Conservation (phyloP, 371 early-diverging fungal species). For the Polyrhizophydium stewartii region DNA sequence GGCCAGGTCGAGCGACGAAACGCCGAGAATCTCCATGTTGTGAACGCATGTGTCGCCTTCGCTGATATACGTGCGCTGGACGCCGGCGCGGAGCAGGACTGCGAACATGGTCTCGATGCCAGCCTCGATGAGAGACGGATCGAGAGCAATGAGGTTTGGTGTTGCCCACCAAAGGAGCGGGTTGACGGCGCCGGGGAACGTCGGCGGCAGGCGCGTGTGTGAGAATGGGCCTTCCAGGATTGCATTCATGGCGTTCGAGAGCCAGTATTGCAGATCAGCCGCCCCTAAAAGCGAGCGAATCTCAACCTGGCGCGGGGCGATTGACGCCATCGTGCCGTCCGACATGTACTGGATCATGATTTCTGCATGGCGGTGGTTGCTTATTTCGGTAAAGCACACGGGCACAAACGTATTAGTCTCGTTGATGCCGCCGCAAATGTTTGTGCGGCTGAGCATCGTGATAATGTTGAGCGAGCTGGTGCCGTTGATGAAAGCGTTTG, state of each 20-base stretch:
- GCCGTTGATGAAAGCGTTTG: background rate
- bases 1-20: background rate
- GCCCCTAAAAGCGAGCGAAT: background rate
- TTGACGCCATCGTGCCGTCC: constrained; percentile 27
- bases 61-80: constrained; percentile 18
- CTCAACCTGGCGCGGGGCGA: constrained; percentile 5
- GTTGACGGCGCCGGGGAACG: constrained; percentile 15
- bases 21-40: constrained; percentile 1
- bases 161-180: constrained; percentile 23
- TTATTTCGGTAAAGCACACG: constrained; percentile 13
- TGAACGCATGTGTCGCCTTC: constrained; percentile 14
- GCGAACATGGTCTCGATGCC: constrained; percentile 20
- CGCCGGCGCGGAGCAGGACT: constrained; percentile 17
- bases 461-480: background rate
- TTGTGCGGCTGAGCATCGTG: background rate
- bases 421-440: constrained; percentile 14
- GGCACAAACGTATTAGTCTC: constrained; percentile 6
- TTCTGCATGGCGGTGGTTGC: constrained; percentile 1
- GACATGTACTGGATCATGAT: constrained; percentile 14
- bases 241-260: background rate
- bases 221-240: background rate
- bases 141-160: constrained; percentile 10
- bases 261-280: background rate
- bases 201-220: constrained; percentile 4
- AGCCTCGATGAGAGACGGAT: constrained; percentile 12